Base-by-base conservation (phyloP, 2,329 filamentous ascomycete genomes). In the Neopestalotiopsis sp. region DNA sequence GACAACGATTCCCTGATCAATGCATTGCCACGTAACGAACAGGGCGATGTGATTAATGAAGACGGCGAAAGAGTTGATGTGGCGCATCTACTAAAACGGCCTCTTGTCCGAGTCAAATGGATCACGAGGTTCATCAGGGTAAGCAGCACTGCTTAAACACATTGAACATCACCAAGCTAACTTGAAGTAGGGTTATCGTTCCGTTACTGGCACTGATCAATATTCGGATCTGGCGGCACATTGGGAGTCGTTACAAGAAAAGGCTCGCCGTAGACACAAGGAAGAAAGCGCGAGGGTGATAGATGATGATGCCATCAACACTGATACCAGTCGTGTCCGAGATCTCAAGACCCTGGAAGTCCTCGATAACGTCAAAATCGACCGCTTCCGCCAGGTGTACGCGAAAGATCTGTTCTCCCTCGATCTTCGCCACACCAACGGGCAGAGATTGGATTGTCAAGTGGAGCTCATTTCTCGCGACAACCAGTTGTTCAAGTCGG, bases 11-110 rank as follows among this genome's bases (percentile, higher is more conserved):
- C 88, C 1, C 80, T 90, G 1, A 77, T 91, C 66, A 85, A 88
- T 70, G 88, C 86, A 1, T 83, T 88, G 82, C 89, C 88, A 71
- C 85, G 83, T 66, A 91, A 91, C 66, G 87, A 87, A 68, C 84
- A 91, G 67, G 91, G 92, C 28, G 90, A 92, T 73, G 85, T 93
- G 14, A 77, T 91, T 64, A 90, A 94, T 73, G 89, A 89, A 42
- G 88, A 95, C 71, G 96, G 95, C 13, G 94, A 98, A 79, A 90
- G 94, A 65, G 94, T 98, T 9, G 96, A 98, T 78, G 96, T 99
- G 62, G 95, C 95, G 7, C 97, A 96, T 80, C 86, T 99, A 61
- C 85, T 99, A 66, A 98, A 97, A 81, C 87, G 95, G 67, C 96
- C 96, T 0, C 82, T 99, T 57, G 90, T 97, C 28, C 89, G 96